Evolutionary conservation across 805 yeast species (phyloP).

Genomic region (Komagataella kurtzmanii): DNA sequence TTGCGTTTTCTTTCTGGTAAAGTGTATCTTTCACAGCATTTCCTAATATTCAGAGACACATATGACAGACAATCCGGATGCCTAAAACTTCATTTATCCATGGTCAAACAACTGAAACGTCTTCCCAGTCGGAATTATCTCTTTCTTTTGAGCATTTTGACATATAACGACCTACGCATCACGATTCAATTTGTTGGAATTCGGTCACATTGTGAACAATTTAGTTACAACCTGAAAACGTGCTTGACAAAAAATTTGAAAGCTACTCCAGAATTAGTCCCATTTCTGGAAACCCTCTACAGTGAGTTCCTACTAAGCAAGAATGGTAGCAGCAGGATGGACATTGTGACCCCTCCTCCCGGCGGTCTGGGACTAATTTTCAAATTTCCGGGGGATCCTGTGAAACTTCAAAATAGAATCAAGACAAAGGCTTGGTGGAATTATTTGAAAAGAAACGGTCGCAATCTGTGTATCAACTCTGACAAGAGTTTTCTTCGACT

Average conservation of each 20-base stretch:
- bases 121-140: conserved; percentile 65
- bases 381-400: conserved; percentile 84
- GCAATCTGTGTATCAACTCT: conserved; percentile 63
- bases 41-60: conserved; percentile 58
- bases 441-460: conserved; percentile 70
- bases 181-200: conserved; percentile 69
- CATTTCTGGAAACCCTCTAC: conserved; percentile 60
- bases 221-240: conserved; percentile 55
- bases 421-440: conserved; percentile 93
- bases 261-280: conserved; percentile 45
- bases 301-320: conserved; percentile 72
- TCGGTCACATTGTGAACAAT: conserved; percentile 65
- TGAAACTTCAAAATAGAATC: conserved; percentile 61
- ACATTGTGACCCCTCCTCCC: conserved; percentile 39
- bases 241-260: conserved; percentile 50
- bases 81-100: conserved; percentile 59
- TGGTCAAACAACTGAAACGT: conserved; percentile 77
- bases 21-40: conserved; percentile 64
- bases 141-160: conserved; percentile 61
- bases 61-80: conserved; percentile 58
- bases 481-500: conserved; percentile 72
- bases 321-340: conserved; percentile 30
- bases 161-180: conserved; percentile 51
- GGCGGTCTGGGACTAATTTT: conserved; percentile 83
- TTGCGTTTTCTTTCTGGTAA: conserved; percentile 35